These are phyloP conservation scores for Pseudonectria foliicola DNA, from an alignment of 2,329 filamentous ascomycete species.

Conservation along the genomic window DNA sequence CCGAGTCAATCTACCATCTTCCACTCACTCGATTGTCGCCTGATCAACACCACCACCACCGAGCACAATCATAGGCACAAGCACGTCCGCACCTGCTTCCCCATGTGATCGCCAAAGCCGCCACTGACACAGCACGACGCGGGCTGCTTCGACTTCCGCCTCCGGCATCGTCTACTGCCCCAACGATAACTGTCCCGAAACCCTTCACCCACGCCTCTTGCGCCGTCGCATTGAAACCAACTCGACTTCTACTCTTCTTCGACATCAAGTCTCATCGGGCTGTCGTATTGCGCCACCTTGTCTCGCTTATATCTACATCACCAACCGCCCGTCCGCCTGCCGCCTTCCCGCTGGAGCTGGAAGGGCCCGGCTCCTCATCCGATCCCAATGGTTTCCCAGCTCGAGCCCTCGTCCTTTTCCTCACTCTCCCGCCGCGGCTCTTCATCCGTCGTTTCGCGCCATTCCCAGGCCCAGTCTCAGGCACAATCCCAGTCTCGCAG, in stretches of 20 bases:
- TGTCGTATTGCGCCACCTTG: no score
- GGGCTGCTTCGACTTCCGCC: no score
- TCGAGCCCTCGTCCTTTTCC: conserved; percentile 38
- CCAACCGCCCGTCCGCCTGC: neutral
- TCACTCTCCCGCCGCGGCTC: conserved; percentile 51
- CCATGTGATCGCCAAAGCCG: no score
- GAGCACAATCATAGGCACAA: no score
- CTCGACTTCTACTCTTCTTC: neutral
- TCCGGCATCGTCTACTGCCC: no score
- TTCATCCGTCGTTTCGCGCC: conserved; percentile 55
- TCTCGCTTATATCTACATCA: neutral
- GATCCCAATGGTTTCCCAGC: conserved; percentile 55
- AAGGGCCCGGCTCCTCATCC: neutral
- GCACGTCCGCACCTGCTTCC: no score
- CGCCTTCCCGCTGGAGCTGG: neutral
- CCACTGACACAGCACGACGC: neutral
- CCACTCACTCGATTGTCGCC: no score
- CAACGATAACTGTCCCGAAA: no score
- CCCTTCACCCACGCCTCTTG: no score
- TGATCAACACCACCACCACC: no score
- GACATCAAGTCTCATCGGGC: neutral
- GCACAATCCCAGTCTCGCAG: conserved; percentile 32
- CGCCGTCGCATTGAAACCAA: no score
- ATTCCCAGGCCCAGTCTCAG: conserved; percentile 15
- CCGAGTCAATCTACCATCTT: no score